These are phyloP conservation scores for Actinomucor elegans DNA, from an alignment of 371 early-diverging fungal genomes.

Conservation along the genomic window DNA sequence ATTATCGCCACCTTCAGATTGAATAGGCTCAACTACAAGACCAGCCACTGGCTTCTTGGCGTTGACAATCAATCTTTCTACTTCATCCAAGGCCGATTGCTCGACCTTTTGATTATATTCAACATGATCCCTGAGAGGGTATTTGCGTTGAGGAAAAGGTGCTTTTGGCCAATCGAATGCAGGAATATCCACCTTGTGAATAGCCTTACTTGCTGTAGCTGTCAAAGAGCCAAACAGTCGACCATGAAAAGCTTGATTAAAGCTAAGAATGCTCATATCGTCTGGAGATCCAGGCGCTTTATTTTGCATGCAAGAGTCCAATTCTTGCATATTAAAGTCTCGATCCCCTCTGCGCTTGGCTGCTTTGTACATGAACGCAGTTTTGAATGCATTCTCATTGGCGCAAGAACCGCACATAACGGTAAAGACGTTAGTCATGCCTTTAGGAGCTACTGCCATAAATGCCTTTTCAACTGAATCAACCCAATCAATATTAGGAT, in stretches of 20 bases:
- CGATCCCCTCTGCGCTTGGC: constrained; percentile 53
- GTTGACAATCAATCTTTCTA: constrained; percentile 51
- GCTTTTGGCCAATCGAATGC: constrained; percentile 71
- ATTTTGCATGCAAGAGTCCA: constrained; percentile 67
- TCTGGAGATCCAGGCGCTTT: constrained; percentile 69
- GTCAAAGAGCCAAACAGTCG: constrained; percentile 73
- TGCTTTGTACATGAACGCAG: constrained; percentile 75
- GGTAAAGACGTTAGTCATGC: constrained; percentile 74
- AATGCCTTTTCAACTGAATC: constrained; percentile 63
- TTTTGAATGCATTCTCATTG: constrained; percentile 79
- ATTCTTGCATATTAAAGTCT: constrained; percentile 48
- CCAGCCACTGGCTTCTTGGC: constrained; percentile 66
- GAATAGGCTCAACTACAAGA: constrained; percentile 80
- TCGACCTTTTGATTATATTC: constrained; percentile 61
- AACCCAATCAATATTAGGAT: constrained; percentile 67
- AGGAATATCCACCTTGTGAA: constrained; percentile 76
- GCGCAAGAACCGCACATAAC: constrained; percentile 79
- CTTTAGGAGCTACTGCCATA: constrained; percentile 69
- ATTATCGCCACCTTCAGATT: constrained; percentile 86
- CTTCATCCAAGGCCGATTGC: constrained; percentile 48
- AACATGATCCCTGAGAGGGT: constrained; percentile 58
- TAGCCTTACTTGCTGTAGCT: constrained; percentile 68
- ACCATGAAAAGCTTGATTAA: constrained; percentile 71
- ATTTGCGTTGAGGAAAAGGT: constrained; percentile 63
- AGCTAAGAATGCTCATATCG: constrained; percentile 69